Evolutionary conservation across 371 early-diverging fungal species (phyloP).

Genomic region (Lichtheimia hyalospora): DNA sequence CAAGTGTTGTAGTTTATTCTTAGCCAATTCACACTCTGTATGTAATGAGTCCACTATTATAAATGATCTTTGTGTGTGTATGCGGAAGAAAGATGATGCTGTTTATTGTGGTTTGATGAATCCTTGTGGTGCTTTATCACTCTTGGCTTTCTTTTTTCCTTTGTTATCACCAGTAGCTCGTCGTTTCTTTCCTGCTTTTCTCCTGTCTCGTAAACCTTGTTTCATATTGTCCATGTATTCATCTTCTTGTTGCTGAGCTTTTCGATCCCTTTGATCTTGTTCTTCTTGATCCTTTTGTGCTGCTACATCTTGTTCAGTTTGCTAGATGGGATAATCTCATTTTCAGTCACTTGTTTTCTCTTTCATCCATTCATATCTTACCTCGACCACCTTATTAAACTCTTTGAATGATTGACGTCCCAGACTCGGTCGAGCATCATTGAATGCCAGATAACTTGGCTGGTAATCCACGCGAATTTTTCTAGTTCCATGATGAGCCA

Average conservation of each 20-base stretch:
- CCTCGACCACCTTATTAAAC: conserved; percentile 51
- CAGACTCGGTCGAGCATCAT: conserved; percentile 24
- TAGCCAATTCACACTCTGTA: no score
- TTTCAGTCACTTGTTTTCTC: background rate
- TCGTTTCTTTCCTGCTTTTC: conserved; percentile 6
- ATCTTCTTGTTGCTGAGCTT: conserved; percentile 24
- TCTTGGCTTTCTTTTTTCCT: background rate
- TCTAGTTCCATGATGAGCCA: conserved; percentile 19
- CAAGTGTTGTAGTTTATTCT: conserved; percentile 17
- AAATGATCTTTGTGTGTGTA: no score
- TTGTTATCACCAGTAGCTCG: background rate
- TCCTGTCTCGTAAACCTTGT: background rate
- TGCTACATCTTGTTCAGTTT: conserved; percentile 6
- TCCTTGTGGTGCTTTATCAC: background rate
- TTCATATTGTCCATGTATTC: conserved; percentile 25
- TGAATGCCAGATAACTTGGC: conserved; percentile 49
- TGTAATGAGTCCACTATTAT: no score
- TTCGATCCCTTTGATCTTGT: conserved; percentile 24
- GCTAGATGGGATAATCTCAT: background rate
- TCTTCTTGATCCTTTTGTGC: conserved; percentile 17
- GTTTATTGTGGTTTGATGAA: background rate
- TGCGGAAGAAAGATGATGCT: background rate
- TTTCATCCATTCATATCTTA: conserved; percentile 7
- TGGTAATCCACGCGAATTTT: conserved; percentile 54
- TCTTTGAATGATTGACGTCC: conserved; percentile 53